Conservation (phyloP, 306 rosid genomes). For the Acacia melanoxylon region DNA sequence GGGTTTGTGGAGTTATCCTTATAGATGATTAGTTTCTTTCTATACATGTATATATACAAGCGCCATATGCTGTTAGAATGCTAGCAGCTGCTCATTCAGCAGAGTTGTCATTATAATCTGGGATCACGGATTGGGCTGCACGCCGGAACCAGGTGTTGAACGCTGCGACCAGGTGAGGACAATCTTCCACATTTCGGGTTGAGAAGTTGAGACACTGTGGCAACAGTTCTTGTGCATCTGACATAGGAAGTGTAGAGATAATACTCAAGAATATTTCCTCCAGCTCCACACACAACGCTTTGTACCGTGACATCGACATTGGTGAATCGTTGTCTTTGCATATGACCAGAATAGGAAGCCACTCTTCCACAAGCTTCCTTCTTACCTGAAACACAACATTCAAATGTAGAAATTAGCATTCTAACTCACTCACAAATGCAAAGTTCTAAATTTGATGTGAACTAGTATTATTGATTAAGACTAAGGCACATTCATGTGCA, state of each 20-base stretch:
- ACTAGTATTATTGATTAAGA: not conserved
- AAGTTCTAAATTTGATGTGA: not conserved
- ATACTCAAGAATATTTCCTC: constrained; percentile 81
- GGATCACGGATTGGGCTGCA: constrained; percentile 49
- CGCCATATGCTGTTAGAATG: constrained; percentile 32
- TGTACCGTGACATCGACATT: constrained; percentile 63
- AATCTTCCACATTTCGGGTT: constrained; percentile 79
- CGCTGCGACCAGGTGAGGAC: constrained; percentile 80
- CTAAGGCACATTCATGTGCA: not conserved
- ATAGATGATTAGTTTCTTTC: not conserved
- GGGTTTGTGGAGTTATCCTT: not conserved
- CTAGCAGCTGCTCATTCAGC: constrained; percentile 27
- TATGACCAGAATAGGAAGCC: constrained; percentile 89
- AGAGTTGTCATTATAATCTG: constrained; percentile 14
- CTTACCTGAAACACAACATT: constrained; percentile 59
- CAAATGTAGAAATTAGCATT: constrained; percentile 1
- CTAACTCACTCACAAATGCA: not conserved
- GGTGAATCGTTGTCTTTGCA: constrained; percentile 86
- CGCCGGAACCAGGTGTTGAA: constrained; percentile 98
- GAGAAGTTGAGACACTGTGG: constrained; percentile 89
- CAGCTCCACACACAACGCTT: constrained; percentile 62
- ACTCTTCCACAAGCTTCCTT: constrained; percentile 79
- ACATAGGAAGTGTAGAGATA: constrained; percentile 87
- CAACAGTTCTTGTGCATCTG: constrained; percentile 84
- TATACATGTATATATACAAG: not conserved